phyloP scores from a whole-genome alignment of 192 early-diverging fungal species.

The Umbelopsis sp. region DNA sequence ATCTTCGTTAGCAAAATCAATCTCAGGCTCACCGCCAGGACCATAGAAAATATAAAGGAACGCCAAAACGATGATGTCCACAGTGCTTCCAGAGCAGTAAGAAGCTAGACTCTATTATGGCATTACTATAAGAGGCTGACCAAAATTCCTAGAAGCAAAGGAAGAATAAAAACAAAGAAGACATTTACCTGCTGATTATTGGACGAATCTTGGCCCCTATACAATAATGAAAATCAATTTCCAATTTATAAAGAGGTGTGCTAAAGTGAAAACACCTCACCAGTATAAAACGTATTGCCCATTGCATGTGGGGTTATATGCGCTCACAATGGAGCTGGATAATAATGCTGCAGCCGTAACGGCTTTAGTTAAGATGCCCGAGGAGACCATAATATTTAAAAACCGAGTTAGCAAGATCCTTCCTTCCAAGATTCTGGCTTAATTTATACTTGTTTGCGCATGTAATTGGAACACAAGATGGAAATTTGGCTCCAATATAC shows the following conservation, averaged over 20 bases:
- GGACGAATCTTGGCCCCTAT: slow-evolving; percentile 4
- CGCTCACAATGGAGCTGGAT: slow-evolving; percentile 9
- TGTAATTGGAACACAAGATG: not conserved
- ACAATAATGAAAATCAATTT: not conserved
- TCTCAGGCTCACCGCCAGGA: slow-evolving; percentile 8
- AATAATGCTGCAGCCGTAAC: not conserved
- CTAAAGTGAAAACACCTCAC: not conserved
- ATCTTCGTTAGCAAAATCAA: slow-evolving; percentile 30
- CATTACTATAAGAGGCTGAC: not conserved
- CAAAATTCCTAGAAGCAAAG: not conserved
- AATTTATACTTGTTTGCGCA: not conserved
- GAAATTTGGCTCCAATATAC: not conserved
- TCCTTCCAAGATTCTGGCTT: not conserved
- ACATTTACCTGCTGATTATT: not conserved
- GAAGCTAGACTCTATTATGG: slow-evolving; percentile 10
- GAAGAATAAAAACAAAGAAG: not conserved
- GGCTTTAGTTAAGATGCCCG: not conserved
- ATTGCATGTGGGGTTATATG: slow-evolving; percentile 4
- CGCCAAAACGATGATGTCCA: slow-evolving; percentile 24
- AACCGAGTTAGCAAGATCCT: no score
- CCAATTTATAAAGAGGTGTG: no score
- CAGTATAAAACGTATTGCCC: slow-evolving; percentile 7
- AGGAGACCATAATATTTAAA: not conserved
- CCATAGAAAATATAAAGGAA: slow-evolving; percentile 30
- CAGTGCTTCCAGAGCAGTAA: slow-evolving; percentile 29